Evolutionary conservation across 164 flowering plant species (phyloP), one percentile per base, ranked within the genome.

Genomic region (Vitis riparia): DNA sequence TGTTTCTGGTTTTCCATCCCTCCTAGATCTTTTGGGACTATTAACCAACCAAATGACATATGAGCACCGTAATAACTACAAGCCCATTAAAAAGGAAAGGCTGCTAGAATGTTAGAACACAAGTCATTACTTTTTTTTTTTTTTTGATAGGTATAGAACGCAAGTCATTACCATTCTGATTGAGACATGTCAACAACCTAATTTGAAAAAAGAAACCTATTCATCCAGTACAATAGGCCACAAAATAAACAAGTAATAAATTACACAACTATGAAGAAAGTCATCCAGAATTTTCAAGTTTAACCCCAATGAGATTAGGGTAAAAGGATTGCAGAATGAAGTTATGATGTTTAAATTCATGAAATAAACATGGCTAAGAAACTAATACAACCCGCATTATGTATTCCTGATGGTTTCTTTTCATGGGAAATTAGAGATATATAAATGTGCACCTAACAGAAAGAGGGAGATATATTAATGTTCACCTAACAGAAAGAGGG

Each of bases 11-110:
- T 83, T 89, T 13, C 86, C 91, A 83, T 87, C 93, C 80, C 92
- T 89, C 68, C 91, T 82, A 16, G 86, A 79, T 79, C 90, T 87
- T 81, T 93, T 91, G 17, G 92, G 94, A 73, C 94, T 93, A 70
- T n/a, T 10, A 64, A 3, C 60, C 76, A 23, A 55, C 1, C 16
- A 13, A 73, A 66, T 16, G 15, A 51, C 19, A 27, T 17, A 30
- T 51, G 30, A 53, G 53, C 19, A 30, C 8, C 2, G 32, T 23
- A 14, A 44, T 51, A 69, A 19, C 23, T 12, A 15, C 9, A 3
- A n/a, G 2, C 50, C 1, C 15, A 13, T 0, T 5, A 51, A 23
- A 9, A 14, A 8, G 16, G 7, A 3, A 11, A 12, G 9, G 16
- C 23, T 15, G 12, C 23, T 32, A 44, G 11, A 61, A 66, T 29